Conservation (phyloP, 139 green algal species). For the Chlorella sp. region DNA sequence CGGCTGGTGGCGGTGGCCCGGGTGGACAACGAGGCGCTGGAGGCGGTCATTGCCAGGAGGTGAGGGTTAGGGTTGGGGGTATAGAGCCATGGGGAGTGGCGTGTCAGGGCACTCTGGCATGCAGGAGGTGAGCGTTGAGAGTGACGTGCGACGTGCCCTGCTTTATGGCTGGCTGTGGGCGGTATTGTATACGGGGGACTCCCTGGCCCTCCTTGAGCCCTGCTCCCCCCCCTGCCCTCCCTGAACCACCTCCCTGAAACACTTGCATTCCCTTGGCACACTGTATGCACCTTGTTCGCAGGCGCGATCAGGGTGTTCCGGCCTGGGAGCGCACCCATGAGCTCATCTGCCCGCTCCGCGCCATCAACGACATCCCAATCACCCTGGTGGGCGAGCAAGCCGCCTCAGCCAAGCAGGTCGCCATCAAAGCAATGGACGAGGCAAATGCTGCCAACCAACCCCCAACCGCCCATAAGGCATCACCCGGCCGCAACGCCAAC, state of each 20-base stretch:
- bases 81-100: not conserved
- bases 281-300: no score
- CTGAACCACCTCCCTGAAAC: no score
- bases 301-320: constrained; percentile 3
- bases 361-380: constrained; percentile 32
- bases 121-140: not conserved
- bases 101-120: not conserved
- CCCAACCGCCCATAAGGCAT: not conserved
- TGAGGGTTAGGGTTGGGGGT: not conserved
- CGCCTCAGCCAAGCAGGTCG: not conserved
- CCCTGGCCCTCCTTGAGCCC: no score
- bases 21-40: constrained; percentile 29
- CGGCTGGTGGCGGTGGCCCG: constrained; percentile 27
- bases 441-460: not conserved
- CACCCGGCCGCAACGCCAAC: not conserved
- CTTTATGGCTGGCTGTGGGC: no score
- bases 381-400: not conserved
- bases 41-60: constrained; percentile 7
- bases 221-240: no score
- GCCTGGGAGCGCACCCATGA: constrained; percentile 10
- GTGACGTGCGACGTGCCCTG: no score
- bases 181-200: no score
- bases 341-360: constrained; percentile 23
- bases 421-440: not conserved
- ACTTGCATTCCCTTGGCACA: no score